Percentiles rank a stretch among this genome's conserved stretches.
These are phyloP conservation scores for Cairneyella variabilis DNA, from an alignment of 495 filamentous ascomycete species.

Conservation along the genomic window DNA sequence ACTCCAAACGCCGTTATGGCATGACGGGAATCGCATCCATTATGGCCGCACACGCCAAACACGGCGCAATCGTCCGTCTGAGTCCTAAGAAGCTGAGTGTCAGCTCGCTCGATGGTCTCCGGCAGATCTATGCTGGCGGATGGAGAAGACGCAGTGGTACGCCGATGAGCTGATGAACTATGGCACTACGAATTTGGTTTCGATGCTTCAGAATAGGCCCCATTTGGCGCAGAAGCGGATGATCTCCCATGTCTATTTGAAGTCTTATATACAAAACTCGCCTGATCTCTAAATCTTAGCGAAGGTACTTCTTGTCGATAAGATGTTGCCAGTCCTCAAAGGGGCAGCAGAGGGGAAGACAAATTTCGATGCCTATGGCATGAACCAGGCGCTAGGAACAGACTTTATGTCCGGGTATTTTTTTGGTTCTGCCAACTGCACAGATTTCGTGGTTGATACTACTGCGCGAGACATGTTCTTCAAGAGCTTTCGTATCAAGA, in stretches of 20 bases:
- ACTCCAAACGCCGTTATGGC: not conserved
- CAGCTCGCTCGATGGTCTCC: conserved; percentile 58
- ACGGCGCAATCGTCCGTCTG: conserved; percentile 55
- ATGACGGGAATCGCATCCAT: conserved; percentile 37
- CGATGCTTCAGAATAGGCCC: conserved; percentile 31
- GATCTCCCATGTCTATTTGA: conserved; percentile 68
- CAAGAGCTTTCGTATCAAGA: not conserved
- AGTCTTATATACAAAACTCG: conserved; percentile 62
- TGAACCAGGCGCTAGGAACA: not conserved
- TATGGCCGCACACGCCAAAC: conserved; percentile 48
- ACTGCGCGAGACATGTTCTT: not conserved
- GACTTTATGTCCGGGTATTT: conserved; percentile 1
- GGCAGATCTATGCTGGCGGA: conserved; percentile 62
- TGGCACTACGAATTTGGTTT: conserved; percentile 45
- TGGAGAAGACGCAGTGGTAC: conserved; percentile 72
- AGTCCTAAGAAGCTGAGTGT: conserved; percentile 60
- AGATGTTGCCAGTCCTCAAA: conserved; percentile 47
- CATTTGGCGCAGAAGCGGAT: conserved; percentile 62
- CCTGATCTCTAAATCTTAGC: conserved; percentile 52
- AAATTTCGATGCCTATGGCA: not conserved
- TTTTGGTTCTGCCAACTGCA: not conserved
- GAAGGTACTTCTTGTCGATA: conserved; percentile 52
- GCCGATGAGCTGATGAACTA: conserved; percentile 51
- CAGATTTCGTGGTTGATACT: not conserved
- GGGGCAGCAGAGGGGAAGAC: not conserved